These are phyloP conservation scores for Stagonosporopsis cucurbitacearum DNA, from an alignment of 2,329 filamentous ascomycete genomes.

Conservation along the genomic window DNA sequence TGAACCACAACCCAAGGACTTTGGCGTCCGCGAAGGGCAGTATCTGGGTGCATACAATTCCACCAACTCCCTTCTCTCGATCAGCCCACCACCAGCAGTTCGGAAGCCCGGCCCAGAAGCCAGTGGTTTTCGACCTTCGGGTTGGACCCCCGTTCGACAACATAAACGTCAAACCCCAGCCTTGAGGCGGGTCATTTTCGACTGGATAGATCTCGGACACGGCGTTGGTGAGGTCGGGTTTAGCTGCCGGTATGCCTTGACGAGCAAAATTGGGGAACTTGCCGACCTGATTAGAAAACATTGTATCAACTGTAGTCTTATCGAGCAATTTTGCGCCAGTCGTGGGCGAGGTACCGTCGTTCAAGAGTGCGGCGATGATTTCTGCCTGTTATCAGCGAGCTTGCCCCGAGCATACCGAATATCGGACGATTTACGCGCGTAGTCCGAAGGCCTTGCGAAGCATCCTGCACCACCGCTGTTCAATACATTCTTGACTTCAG, in stretches of 20 bases:
- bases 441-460: constrained; percentile 66
- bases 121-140: constrained; percentile 50
- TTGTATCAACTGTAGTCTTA: constrained; percentile 64
- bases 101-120: constrained; percentile 64
- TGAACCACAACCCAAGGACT: constrained; percentile 33
- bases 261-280: constrained; percentile 60
- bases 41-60: constrained; percentile 40
- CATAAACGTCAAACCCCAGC: constrained; percentile 69
- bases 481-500: constrained; percentile 55
- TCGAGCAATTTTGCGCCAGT: constrained; percentile 63
- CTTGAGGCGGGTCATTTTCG: constrained; percentile 59
- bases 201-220: constrained; percentile 59
- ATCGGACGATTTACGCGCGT: constrained; percentile 56
- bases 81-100: constrained; percentile 69
- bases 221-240: constrained; percentile 58
- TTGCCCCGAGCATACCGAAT: not conserved
- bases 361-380: constrained; percentile 67
- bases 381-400: constrained; percentile 47
- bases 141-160: constrained; percentile 47
- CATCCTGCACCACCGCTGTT: constrained; percentile 67
- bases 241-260: constrained; percentile 54
- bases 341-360: constrained; percentile 65
- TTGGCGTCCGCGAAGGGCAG: constrained; percentile 40
- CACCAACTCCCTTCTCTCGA: constrained; percentile 63
- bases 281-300: constrained; percentile 69